Conservation (phyloP, 2,329 filamentous ascomycete species). For the Pseudonectria foliicola region DNA sequence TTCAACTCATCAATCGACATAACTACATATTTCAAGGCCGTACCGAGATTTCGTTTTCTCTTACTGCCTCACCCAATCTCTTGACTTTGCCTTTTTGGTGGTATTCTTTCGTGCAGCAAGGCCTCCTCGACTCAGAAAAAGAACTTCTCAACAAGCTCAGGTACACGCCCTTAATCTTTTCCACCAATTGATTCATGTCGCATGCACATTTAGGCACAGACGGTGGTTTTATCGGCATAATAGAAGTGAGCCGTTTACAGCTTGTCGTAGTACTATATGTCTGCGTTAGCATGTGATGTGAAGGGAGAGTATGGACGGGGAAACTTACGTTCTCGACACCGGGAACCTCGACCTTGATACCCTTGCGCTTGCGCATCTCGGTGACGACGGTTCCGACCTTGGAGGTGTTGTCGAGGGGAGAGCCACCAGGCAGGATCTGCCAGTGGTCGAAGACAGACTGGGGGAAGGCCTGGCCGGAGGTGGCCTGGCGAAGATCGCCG, state of each 20-base stretch:
- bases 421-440: conserved; percentile 92
- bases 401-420: conserved; percentile 72
- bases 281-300: conserved; percentile 15
- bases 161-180: conserved; percentile 24
- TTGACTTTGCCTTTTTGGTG: conserved; percentile 24
- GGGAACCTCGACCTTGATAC: conserved; percentile 93
- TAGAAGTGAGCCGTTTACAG: conserved; percentile 59
- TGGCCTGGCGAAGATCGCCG: conserved; percentile 87
- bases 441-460: conserved; percentile 99
- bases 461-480: conserved; percentile 97
- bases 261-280: conserved; percentile 89
- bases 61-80: conserved; percentile 31
- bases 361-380: conserved; percentile 98
- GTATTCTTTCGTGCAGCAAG: conserved; percentile 26
- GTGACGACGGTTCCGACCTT: conserved; percentile 79
- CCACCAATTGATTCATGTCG: conserved; percentile 33
- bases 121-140: conserved; percentile 17
- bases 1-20: conserved; percentile 36
- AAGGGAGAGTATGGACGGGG: background rate
- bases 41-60: conserved; percentile 29
- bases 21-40: conserved; percentile 37
- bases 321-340: conserved; percentile 88
- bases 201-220: conserved; percentile 36
- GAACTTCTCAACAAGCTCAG: conserved; percentile 21
- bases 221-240: conserved; percentile 37